These are phyloP conservation scores for Zanthoxylum bungeanum DNA, from an alignment of 345 rosid genomes.

Conservation along the genomic window DNA sequence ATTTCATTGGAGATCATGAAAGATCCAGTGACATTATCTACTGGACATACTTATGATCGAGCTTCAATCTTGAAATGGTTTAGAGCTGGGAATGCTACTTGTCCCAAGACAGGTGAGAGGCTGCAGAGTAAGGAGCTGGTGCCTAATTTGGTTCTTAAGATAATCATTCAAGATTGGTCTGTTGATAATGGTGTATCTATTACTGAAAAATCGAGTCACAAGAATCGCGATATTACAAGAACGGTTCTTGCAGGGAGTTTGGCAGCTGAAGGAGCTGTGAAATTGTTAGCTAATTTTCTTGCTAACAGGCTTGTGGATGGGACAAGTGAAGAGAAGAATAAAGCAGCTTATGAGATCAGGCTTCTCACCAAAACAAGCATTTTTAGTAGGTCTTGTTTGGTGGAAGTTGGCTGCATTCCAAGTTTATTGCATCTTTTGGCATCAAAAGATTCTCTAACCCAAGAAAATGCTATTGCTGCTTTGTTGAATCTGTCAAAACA, in stretches of 20 bases:
- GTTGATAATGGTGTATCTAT: conserved; percentile 38
- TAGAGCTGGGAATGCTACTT: conserved; percentile 51
- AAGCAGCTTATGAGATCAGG: conserved; percentile 63
- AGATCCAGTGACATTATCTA: conserved; percentile 59
- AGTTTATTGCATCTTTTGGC: conserved; percentile 41
- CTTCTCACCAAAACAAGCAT: conserved; percentile 60
- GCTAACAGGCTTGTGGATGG: conserved; percentile 42
- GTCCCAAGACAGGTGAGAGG: conserved; percentile 70
- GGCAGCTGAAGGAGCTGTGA: conserved; percentile 56
- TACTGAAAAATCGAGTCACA: conserved; percentile 20
- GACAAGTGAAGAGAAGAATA: conserved; percentile 33
- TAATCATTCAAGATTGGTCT: conserved; percentile 45
- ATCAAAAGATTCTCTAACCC: conserved; percentile 34
- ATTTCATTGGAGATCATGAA: conserved; percentile 69
- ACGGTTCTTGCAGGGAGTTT: conserved; percentile 43
- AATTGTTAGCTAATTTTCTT: conserved; percentile 45
- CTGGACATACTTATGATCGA: conserved; percentile 79
- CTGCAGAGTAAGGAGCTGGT: conserved; percentile 36
- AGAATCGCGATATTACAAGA: conserved; percentile 34
- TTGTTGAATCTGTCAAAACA: conserved; percentile 70
- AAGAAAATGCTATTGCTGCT: conserved; percentile 70
- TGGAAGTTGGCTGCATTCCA: conserved; percentile 56
- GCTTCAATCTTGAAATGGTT: conserved; percentile 66
- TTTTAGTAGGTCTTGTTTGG: conserved; percentile 65
- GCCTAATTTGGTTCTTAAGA: conserved; percentile 45